Conservation (phyloP, 164 flowering plant genomes). For the Houttuynia cordata region DNA sequence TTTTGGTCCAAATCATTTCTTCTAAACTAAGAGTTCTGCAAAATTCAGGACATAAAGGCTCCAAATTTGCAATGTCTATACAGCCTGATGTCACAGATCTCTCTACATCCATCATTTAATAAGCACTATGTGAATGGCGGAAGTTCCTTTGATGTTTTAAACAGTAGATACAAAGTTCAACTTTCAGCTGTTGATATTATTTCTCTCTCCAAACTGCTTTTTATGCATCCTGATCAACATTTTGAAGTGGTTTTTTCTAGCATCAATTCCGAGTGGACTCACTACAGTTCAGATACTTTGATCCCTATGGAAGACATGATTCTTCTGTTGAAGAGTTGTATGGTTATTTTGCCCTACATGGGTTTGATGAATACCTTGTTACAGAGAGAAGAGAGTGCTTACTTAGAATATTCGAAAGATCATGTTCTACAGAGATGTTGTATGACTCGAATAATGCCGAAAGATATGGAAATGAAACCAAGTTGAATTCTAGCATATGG, state of each 20-base stretch:
- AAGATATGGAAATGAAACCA: not conserved
- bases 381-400: slow-evolving; percentile 25
- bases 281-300: not conserved
- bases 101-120: slow-evolving; percentile 6
- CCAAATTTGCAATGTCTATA: slow-evolving; percentile 22
- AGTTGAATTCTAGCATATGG: not conserved
- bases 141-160: slow-evolving; percentile 3
- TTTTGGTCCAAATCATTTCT: not conserved
- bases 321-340: slow-evolving; percentile 51
- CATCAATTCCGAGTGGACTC: slow-evolving; percentile 1
- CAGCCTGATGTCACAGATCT: slow-evolving; percentile 14
- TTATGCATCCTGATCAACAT: slow-evolving; percentile 21
- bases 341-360: slow-evolving; percentile 30
- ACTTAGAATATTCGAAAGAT: slow-evolving; percentile 12
- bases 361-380: slow-evolving; percentile 15
- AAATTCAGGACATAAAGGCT: slow-evolving; percentile 19
- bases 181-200: slow-evolving; percentile 11
- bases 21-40: not conserved
- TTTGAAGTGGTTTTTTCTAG: slow-evolving; percentile 16
- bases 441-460: slow-evolving; percentile 2
- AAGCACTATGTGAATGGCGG: slow-evolving; percentile 1
- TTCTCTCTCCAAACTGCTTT: slow-evolving; percentile 25
- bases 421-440: slow-evolving; percentile 13
- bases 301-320: slow-evolving; percentile 17
- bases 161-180: slow-evolving; percentile 5